A percentile compares a stretch with the other conserved stretches of the same genome.
Evolutionary conservation across 345 rosid genomes (phyloP).

Genomic region (Aegle marmelos): DNA sequence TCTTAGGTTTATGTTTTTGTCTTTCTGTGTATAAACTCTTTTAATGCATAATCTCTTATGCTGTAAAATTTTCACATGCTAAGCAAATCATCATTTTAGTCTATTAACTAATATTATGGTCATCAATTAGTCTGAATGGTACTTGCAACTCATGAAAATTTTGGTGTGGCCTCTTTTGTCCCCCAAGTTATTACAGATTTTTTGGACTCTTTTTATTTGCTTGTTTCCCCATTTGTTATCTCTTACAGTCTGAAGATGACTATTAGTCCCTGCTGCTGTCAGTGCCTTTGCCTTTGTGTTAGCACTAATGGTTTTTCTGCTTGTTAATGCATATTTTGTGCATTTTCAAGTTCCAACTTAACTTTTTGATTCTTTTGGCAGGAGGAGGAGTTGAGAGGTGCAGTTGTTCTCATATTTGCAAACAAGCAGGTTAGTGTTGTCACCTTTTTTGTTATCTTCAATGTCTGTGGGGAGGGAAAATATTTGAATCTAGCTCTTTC

Average conservation of each 20-base stretch:
- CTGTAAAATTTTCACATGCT: neutral
- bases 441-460: neutral
- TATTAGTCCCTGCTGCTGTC: neutral
- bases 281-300: neutral
- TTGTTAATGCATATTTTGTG: neutral
- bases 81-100: neutral
- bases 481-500: neutral
- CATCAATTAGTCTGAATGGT: neutral
- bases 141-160: neutral
- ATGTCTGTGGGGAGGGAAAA: neutral
- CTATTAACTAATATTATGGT: neutral
- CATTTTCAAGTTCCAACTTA: neutral
- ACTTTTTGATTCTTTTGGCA: conserved; percentile 23
- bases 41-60: neutral
- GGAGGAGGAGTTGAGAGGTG: conserved; percentile 74
- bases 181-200: neutral
- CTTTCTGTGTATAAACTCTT: neutral
- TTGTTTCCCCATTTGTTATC: neutral
- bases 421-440: conserved; percentile 58
- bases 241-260: neutral
- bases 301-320: neutral
- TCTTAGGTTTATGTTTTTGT: neutral
- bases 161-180: neutral
- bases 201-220: neutral
- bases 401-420: conserved; percentile 61